Conservation (phyloP, 108 stramenopile species). For the Cafeteria roenbergensis region DNA sequence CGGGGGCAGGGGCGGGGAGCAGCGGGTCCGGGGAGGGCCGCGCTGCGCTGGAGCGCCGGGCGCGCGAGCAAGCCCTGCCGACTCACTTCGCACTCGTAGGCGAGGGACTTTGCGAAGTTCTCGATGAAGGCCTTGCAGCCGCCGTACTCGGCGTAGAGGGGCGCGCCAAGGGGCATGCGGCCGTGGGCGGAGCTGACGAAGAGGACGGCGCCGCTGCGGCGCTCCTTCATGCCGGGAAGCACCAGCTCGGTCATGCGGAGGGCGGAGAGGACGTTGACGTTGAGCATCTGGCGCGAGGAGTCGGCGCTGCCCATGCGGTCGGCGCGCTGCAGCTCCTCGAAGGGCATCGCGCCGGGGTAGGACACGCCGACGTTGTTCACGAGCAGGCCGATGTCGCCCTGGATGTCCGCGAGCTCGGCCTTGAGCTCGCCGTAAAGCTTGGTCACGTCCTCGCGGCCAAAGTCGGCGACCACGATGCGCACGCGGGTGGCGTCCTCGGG, state of each 20-base stretch:
- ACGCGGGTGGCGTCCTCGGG: too few relatives aligned
- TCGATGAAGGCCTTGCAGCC: slow-evolving; percentile 88
- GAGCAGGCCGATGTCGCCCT: slow-evolving; percentile 70
- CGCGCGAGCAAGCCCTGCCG: background rate
- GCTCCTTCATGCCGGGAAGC: slow-evolving; percentile 71
- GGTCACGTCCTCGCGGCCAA: background rate
- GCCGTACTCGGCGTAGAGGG: slow-evolving; percentile 82
- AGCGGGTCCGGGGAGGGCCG: too few relatives aligned
- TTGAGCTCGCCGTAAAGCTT: background rate
- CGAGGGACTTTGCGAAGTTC: slow-evolving; percentile 73
- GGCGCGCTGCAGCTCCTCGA: slow-evolving; percentile 76
- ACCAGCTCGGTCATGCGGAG: slow-evolving; percentile 87
- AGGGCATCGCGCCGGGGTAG: slow-evolving; percentile 88
- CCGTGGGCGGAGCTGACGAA: slow-evolving; percentile 87
- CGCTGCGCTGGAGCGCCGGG: too few relatives aligned
- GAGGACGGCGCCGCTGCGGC: slow-evolving; percentile 76
- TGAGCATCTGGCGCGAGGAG: background rate
- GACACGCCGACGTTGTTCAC: slow-evolving; percentile 96
- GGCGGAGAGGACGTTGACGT: slow-evolving; percentile 85
- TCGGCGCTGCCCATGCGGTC: slow-evolving; percentile 43
- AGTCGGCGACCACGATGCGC: background rate
- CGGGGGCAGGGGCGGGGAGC: too few relatives aligned
- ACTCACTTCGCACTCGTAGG: slow-evolving; percentile 25
- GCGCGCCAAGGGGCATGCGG: slow-evolving; percentile 57
- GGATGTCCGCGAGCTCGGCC: background rate